Evolutionary conservation across 306 rosid genomes (phyloP), one percentile per base, ranked within the genome.

Genomic region (Glycine latifolia): DNA sequence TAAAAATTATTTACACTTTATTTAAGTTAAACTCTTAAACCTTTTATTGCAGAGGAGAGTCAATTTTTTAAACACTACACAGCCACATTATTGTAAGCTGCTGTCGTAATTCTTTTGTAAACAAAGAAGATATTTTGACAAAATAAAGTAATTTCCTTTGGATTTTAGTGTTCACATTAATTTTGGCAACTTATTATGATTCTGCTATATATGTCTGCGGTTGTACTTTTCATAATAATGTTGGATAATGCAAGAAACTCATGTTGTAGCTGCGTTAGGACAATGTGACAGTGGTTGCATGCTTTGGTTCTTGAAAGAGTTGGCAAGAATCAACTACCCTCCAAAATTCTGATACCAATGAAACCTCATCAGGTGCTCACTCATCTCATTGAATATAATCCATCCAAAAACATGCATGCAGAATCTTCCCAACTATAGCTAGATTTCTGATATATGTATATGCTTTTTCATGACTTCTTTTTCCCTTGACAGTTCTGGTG

Each of bases 321-420:
- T 0, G 10, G n/a, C 71, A 56, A 79, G 60, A 69, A 47, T 48
- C 7, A 48, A 58, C 44, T 44, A 67, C 1, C 52, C 66, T 77
- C 65, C 73, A 65, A 65, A 77, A 77, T 16, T 77, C 65, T 67
- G 76, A 68, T 68, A 70, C 77, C 62, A 70, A 79, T 26, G 76
- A 15, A 66, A 78, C 54, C 67, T 53, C 26, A 78, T 6, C 3
- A 39, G 1, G 26, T 26, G 10, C 15, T 52, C 17, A 17, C 61
- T 50, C 13, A 37, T 78, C 35, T 54, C 58, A 12, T 12, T 39
- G 67, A 78, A 37, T 37, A 67, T 26, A 26, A 2, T 67, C 56
- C 7, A 35, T 78, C 33, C 46, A 65, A 14, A 49, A 6, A 26
- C 31, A 1, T 26, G 4, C 53, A 60, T 8, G 13, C 47, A 39